Percentiles rank a stretch among this genome's conserved stretches.
phyloP scores from a whole-genome alignment of 768 basidiomycete genomes.

The Crassisporium funariophilum region DNA sequence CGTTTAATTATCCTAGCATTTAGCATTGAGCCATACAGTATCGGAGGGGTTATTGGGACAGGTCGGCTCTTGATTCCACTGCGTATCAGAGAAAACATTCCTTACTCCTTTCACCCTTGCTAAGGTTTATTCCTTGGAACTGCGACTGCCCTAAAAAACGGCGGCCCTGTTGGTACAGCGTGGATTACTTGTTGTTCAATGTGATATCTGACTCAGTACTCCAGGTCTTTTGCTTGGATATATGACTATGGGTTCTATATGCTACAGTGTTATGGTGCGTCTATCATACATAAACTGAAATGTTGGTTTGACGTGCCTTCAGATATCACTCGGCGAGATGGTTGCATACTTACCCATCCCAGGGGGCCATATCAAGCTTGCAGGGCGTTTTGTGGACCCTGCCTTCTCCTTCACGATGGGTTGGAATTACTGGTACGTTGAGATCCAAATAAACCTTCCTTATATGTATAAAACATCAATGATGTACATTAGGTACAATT shows the following conservation, averaged over 20 bases:
- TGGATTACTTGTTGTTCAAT: not conserved
- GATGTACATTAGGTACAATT: slow-evolving; percentile 48
- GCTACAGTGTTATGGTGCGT: slow-evolving; percentile 67
- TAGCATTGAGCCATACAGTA: slow-evolving; percentile 35
- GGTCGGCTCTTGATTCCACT: slow-evolving; percentile 34
- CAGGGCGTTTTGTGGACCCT: slow-evolving; percentile 79
- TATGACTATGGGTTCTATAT: slow-evolving; percentile 62
- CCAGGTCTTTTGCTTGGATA: slow-evolving; percentile 72
- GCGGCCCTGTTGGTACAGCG: slow-evolving; percentile 64
- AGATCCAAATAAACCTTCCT: not conserved
- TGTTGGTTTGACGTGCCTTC: not conserved
- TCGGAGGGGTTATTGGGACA: slow-evolving; percentile 59
- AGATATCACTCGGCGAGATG: slow-evolving; percentile 76
- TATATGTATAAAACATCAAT: slow-evolving; percentile 7
- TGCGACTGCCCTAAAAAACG: slow-evolving; percentile 44
- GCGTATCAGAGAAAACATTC: not conserved
- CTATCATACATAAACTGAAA: slow-evolving; percentile 7
- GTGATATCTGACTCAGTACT: not conserved
- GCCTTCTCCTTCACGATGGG: slow-evolving; percentile 63
- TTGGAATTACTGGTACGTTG: slow-evolving; percentile 46
- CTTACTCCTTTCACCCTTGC: slow-evolving; percentile 6
- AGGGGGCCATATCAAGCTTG: slow-evolving; percentile 77
- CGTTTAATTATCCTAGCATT: not conserved
- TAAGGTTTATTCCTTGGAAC: slow-evolving; percentile 78
- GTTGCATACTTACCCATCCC: slow-evolving; percentile 74